These are phyloP conservation scores for Leucosporidium creatinivorum DNA, from an alignment of 768 basidiomycete species.

Conservation along the genomic window DNA sequence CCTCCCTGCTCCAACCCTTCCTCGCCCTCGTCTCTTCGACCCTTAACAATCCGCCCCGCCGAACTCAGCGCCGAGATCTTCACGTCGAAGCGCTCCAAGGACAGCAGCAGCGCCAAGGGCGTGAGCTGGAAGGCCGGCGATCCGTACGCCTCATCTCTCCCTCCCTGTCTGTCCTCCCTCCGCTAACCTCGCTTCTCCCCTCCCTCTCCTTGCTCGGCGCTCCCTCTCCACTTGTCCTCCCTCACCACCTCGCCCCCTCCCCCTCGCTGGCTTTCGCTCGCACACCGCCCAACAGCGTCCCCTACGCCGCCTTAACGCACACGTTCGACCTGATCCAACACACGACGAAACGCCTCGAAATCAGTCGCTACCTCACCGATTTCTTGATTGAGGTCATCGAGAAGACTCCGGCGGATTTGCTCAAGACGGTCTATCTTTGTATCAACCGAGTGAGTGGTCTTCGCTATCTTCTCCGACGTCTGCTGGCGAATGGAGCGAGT, in stretches of 20 bases:
- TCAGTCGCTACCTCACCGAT: conserved; percentile 75
- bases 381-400: conserved; percentile 86
- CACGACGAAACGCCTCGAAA: conserved; percentile 92
- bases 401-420: conserved; percentile 66
- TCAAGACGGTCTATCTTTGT: conserved; percentile 88
- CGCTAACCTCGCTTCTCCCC: background rate
- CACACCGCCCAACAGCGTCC: conserved; percentile 54
- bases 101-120: conserved; percentile 4
- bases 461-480: too few species aligned
- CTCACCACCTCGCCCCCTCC: background rate
- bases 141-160: conserved; percentile 8
- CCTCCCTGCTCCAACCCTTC: too few species aligned
- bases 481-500: too few species aligned
- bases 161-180: background rate
- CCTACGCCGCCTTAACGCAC: conserved; percentile 85
- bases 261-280: too few species aligned
- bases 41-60: too few species aligned
- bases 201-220: too few species aligned
- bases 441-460: conserved; percentile 74
- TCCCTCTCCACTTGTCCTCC: background rate
- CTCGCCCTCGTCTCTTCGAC: too few species aligned
- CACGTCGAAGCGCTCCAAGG: background rate
- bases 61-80: conserved; percentile 30
- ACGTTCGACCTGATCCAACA: conserved; percentile 82
- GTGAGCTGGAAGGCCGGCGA: conserved; percentile 25